Evolutionary conservation across 2,329 filamentous ascomycete species (phyloP).

Genomic region (Chrysosporium queenslandicum): DNA sequence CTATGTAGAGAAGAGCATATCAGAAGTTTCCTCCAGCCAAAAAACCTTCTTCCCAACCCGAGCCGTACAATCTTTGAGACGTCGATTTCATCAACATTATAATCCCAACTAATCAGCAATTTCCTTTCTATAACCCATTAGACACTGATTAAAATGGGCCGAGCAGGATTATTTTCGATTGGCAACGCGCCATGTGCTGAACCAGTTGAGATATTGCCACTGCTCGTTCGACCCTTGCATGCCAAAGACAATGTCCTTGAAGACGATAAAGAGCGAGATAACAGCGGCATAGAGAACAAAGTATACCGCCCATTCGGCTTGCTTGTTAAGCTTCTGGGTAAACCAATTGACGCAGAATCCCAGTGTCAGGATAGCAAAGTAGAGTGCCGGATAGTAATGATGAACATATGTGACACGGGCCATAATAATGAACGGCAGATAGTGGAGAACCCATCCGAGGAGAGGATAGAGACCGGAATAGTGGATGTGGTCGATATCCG

Average conservation of each 20-base stretch:
- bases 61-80: neutral
- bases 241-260: slow-evolving; percentile 90
- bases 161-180: slow-evolving; percentile 43
- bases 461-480: slow-evolving; percentile 86
- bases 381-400: slow-evolving; percentile 96
- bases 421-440: slow-evolving; percentile 93
- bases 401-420: slow-evolving; percentile 98
- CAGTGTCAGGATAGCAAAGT: slow-evolving; percentile 84
- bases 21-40: neutral
- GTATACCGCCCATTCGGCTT: slow-evolving; percentile 60
- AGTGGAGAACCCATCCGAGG: slow-evolving; percentile 92
- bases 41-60: neutral
- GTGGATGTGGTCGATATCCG: slow-evolving; percentile 87
- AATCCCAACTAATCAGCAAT: neutral
- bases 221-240: slow-evolving; percentile 78
- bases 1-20: neutral
- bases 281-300: slow-evolving; percentile 60
- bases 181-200: slow-evolving; percentile 72
- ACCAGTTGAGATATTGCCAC: slow-evolving; percentile 91
- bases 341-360: slow-evolving; percentile 86
- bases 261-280: slow-evolving; percentile 76
- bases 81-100: neutral
- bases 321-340: slow-evolving; percentile 55
- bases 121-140: no score
- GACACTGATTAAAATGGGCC: no score